Conservation (phyloP, 2,329 filamentous ascomycete genomes). For the Colletotrichum abscissum region DNA sequence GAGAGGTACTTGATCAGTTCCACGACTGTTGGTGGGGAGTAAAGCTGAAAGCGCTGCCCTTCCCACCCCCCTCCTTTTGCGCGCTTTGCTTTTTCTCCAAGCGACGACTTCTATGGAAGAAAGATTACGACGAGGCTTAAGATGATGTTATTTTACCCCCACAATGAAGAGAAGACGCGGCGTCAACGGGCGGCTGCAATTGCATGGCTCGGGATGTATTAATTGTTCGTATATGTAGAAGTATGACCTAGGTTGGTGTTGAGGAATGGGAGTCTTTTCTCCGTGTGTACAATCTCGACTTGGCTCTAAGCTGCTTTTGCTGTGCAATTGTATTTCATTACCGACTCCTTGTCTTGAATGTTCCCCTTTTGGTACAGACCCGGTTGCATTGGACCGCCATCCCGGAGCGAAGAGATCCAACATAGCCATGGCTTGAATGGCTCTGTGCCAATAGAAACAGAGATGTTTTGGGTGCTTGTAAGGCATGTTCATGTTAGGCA, state of each 20-base stretch:
- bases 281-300: neutral
- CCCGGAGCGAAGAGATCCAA: too few relatives aligned
- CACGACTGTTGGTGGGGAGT: neutral
- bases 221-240: slow-evolving; percentile 28
- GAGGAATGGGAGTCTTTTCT: neutral
- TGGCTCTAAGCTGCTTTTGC: neutral
- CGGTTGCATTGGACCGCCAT: too few relatives aligned
- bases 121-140: slow-evolving; percentile 14
- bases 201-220: slow-evolving; percentile 29
- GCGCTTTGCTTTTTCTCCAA: slow-evolving; percentile 1
- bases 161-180: slow-evolving; percentile 11
- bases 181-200: slow-evolving; percentile 4
- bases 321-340: neutral
- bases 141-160: slow-evolving; percentile 10
- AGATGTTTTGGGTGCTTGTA: too few relatives aligned
- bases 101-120: slow-evolving; percentile 1
- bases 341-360: too few relatives aligned
- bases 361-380: too few relatives aligned
- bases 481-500: too few relatives aligned
- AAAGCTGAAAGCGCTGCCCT: too few relatives aligned
- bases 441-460: too few relatives aligned
- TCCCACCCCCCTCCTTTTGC: neutral
- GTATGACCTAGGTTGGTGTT: slow-evolving; percentile 18
- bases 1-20: neutral
- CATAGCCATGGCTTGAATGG: too few relatives aligned